Conservation (phyloP, 805 yeast genomes). For the Lipomyces spencermartinsiae region DNA sequence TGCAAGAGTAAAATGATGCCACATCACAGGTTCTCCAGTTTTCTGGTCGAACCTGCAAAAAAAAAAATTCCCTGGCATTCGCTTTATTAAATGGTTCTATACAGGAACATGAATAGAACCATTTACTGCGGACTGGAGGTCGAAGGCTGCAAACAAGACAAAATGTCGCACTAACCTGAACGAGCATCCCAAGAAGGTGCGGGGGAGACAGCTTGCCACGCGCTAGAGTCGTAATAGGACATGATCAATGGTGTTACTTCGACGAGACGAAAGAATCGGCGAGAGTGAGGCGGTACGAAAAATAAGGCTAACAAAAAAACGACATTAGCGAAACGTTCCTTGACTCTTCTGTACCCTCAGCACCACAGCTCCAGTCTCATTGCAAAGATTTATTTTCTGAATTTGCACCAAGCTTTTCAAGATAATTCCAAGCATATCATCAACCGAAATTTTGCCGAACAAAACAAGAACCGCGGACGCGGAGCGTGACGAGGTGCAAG, state of each 20-base stretch:
- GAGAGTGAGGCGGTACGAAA: background rate
- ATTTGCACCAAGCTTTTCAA: no score
- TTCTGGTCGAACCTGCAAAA: background rate
- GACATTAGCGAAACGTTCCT: background rate
- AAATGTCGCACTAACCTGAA: conserved; percentile 9
- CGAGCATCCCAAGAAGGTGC: conserved; percentile 37
- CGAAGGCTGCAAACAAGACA: background rate
- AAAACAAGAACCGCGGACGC: conserved; percentile 3
- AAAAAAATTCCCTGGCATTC: no score
- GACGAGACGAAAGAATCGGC: background rate
- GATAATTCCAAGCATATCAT: background rate
- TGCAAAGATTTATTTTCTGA: no score
- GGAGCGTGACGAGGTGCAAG: background rate
- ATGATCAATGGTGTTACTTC: conserved; percentile 14
- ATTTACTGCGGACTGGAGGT: no score
- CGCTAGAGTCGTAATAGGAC: conserved; percentile 39
- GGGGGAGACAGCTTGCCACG: conserved; percentile 34
- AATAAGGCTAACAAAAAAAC: background rate
- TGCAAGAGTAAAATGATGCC: background rate
- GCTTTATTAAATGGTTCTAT: no score
- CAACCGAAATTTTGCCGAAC: background rate
- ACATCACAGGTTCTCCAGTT: background rate
- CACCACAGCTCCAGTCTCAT: background rate
- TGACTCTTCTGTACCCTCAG: background rate
- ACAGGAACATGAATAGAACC: no score